A percentile compares a stretch with the other conserved stretches of the same genome.
These are phyloP conservation scores for Boletus eberwhitei DNA, from an alignment of 768 basidiomycete genomes.

Conservation along the genomic window DNA sequence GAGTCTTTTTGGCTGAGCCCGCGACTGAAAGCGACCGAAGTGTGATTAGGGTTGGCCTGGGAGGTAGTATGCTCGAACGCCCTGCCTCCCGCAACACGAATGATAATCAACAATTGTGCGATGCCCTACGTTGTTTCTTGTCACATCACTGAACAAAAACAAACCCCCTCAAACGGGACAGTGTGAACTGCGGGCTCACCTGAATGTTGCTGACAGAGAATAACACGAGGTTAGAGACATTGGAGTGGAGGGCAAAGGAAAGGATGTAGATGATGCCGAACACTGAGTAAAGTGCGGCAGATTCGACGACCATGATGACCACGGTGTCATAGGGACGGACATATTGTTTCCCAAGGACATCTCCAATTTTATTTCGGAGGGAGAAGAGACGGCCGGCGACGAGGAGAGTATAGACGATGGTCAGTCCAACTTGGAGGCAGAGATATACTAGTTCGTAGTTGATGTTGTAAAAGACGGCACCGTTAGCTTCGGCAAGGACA, in stretches of 20 bases:
- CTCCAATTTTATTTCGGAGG: constrained; percentile 15
- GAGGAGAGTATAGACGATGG: constrained; percentile 30
- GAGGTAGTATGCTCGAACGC: constrained; percentile 11
- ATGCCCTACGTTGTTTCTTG: constrained; percentile 25
- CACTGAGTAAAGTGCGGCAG: constrained; percentile 28
- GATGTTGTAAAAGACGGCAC: constrained; percentile 17
- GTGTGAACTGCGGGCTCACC: constrained; percentile 15
- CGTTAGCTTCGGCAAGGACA: constrained; percentile 10
- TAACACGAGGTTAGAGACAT: constrained; percentile 34
- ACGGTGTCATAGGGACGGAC: constrained; percentile 26
- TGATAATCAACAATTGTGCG: constrained; percentile 34
- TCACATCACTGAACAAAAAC: background rate
- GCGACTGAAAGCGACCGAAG: constrained; percentile 7
- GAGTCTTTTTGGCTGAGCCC: background rate
- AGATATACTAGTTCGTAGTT: constrained; percentile 26
- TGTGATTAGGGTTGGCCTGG: background rate
- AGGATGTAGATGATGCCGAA: constrained; percentile 32
- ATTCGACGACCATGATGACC: constrained; percentile 35
- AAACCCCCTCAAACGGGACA: background rate
- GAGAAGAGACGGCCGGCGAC: constrained; percentile 29
- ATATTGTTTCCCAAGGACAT: constrained; percentile 14
- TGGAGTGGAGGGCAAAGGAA: constrained; percentile 21
- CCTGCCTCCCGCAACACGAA: constrained; percentile 33
- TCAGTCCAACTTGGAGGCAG: constrained; percentile 28
- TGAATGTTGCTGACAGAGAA: constrained; percentile 32